phyloP scores from a whole-genome alignment of 768 basidiomycete genomes.

The Lactarius psammicola region DNA sequence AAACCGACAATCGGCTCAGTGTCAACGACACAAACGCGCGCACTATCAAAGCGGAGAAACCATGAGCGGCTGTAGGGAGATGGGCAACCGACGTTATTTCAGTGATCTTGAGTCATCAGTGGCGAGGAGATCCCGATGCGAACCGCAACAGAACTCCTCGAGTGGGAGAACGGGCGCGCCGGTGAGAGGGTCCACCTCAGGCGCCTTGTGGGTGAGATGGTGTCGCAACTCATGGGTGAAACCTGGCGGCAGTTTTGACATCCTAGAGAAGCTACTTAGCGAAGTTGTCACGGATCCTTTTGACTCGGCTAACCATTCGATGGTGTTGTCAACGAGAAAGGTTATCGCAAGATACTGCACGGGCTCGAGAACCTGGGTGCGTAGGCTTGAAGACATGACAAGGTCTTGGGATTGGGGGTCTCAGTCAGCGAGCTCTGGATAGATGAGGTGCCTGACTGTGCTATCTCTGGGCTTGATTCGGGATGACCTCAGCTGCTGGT shows the following conservation, averaged over 20 bases:
- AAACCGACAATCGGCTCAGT: not conserved
- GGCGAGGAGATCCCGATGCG: conserved; percentile 31
- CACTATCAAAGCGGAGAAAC: conserved; percentile 79
- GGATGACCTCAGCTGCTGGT: conserved; percentile 5
- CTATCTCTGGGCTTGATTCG: not conserved
- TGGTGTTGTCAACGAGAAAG: conserved; percentile 38
- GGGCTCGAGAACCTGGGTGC: conserved; percentile 2
- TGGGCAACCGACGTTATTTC: not conserved
- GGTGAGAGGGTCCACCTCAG: conserved; percentile 42
- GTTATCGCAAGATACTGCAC: conserved; percentile 30
- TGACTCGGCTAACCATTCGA: conserved; percentile 40
- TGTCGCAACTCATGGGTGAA: conserved; percentile 70
- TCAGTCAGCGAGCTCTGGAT: not conserved
- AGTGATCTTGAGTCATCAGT: not conserved
- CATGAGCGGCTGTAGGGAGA: conserved; percentile 65
- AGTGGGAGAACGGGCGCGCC: conserved; percentile 69
- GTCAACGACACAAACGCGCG: not conserved
- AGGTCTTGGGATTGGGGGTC: not conserved
- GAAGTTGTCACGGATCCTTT: not conserved
- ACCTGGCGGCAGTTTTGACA: conserved; percentile 75
- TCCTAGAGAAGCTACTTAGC: conserved; percentile 45
- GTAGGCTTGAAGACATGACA: not conserved
- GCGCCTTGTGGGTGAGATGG: conserved; percentile 54
- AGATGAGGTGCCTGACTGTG: not conserved
- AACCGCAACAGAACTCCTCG: conserved; percentile 70